Evolutionary conservation across 306 rosid species (phyloP).

Genomic region (Cajanus cajan): DNA sequence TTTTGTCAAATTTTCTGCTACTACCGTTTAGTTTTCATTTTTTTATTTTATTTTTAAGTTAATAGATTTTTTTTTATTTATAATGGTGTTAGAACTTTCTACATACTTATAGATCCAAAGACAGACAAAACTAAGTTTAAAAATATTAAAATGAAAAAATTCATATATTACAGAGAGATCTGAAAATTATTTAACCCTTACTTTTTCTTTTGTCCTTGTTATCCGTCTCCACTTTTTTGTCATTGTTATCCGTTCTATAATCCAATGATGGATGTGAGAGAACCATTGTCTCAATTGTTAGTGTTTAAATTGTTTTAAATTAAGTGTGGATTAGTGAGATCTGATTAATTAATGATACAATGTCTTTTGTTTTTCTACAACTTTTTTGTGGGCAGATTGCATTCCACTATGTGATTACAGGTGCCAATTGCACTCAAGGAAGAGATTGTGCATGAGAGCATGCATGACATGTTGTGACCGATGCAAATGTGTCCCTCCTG

Average conservation of each 20-base stretch:
- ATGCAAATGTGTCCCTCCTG: conserved; percentile 95
- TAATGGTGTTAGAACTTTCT: no score
- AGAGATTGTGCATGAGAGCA: conserved; percentile 61
- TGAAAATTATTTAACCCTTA: no score
- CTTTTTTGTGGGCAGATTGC: conserved; percentile 55
- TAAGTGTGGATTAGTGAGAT: background rate
- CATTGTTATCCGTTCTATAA: background rate
- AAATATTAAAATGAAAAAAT: no score
- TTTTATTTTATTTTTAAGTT: no score
- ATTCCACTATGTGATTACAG: conserved; percentile 56
- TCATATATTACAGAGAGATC: no score
- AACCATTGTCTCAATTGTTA: background rate
- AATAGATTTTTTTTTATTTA: no score
- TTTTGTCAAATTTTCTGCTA: no score
- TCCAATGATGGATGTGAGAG: background rate
- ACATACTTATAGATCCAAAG: no score
- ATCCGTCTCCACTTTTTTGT: background rate
- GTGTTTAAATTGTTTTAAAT: background rate
- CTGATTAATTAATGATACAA: background rate
- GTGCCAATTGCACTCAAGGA: conserved; percentile 64
- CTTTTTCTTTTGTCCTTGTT: background rate
- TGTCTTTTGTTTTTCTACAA: background rate
- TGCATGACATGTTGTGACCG: conserved; percentile 81
- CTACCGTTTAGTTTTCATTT: no score
- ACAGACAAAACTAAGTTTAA: no score